phyloP scores from a whole-genome alignment of 768 basidiomycete genomes.

The Kwoniella sp. region DNA sequence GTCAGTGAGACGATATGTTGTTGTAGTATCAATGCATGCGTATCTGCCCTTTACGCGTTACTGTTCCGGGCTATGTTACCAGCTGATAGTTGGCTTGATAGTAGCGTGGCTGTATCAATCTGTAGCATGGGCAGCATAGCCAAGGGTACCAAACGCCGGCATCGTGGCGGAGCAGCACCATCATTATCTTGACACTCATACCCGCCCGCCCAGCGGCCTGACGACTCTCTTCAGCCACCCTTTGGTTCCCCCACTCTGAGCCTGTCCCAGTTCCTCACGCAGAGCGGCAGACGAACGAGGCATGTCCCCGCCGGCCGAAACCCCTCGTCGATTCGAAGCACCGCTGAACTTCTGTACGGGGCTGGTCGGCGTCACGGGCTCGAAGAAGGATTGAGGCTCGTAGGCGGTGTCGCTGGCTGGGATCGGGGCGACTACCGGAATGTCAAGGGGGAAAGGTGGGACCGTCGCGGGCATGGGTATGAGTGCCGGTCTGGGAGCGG shows the following conservation, averaged over 20 bases:
- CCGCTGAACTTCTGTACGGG: not conserved
- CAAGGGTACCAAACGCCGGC: too few relatives aligned
- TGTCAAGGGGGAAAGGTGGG: not conserved
- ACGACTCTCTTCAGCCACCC: constrained; percentile 37
- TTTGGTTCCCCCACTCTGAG: not conserved
- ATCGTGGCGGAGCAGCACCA: too few relatives aligned
- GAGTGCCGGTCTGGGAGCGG: constrained; percentile 15
- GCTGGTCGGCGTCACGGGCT: constrained; percentile 29
- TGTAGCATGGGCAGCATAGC: too few relatives aligned
- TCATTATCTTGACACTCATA: too few relatives aligned
- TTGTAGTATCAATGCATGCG: too few relatives aligned
- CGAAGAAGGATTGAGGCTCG: constrained; percentile 23
- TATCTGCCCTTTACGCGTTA: too few relatives aligned
- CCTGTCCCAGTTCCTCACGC: not conserved
- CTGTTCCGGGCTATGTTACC: too few relatives aligned
- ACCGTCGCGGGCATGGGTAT: not conserved
- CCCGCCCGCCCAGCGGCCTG: not conserved
- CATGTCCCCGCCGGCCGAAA: too few relatives aligned
- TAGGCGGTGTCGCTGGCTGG: not conserved
- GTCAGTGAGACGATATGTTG: not conserved
- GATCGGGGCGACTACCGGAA: not conserved
- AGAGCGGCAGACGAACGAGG: too few relatives aligned
- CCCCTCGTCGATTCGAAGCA: not conserved
- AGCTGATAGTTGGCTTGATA: too few relatives aligned
- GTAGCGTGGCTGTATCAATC: too few relatives aligned